Conservation (phyloP, 495 filamentous ascomycete genomes). For the Clavariopsis aquatica region DNA sequence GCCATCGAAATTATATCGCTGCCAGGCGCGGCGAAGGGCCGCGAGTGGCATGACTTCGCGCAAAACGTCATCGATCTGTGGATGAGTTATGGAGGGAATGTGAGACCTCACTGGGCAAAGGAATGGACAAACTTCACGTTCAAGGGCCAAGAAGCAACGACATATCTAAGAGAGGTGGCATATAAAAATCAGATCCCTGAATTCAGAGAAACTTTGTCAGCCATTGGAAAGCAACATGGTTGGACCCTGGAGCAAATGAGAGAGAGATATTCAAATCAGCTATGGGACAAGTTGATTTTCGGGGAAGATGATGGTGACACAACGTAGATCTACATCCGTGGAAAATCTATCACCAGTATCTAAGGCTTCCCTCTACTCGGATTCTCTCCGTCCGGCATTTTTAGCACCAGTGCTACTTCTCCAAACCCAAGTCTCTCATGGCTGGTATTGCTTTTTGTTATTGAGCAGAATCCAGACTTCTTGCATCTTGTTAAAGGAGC, state of each 20-base stretch:
- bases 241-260: conserved; percentile 52
- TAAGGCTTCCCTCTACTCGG: no score
- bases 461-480: no score
- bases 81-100: conserved; percentile 50
- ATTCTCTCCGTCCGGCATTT: no score
- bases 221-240: conserved; percentile 52
- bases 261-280: conserved; percentile 48
- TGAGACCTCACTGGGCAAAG: conserved; percentile 59
- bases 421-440: no score
- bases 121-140: conserved; percentile 50
- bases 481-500: no score
- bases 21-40: conserved; percentile 47
- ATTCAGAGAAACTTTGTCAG: conserved; percentile 45
- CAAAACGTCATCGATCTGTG: conserved; percentile 53
- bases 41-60: conserved; percentile 50
- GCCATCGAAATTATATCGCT: conserved; percentile 56
- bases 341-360: no score
- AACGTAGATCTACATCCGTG: no score
- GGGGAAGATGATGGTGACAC: conserved; percentile 5
- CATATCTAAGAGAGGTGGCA: conserved; percentile 49
- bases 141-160: conserved; percentile 39
- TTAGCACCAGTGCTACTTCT: no score
- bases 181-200: conserved; percentile 51
- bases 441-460: no score
- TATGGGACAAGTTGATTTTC: conserved; percentile 47